Conservation (phyloP, 1,139 yeast species). For the Saccharomyces uvarum region DNA sequence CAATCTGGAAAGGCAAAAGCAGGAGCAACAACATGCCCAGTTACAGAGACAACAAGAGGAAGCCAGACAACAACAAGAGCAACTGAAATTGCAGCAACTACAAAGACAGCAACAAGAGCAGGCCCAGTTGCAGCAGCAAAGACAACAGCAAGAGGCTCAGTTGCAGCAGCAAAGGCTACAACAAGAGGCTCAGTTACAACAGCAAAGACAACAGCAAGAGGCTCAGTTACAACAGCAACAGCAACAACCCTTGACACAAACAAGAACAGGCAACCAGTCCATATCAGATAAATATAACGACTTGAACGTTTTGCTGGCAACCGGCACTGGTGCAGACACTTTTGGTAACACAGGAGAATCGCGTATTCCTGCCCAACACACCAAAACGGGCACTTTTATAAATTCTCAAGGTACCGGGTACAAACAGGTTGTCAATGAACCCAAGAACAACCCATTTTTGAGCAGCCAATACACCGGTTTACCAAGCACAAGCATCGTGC, state of each 20-base stretch:
- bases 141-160: constrained; percentile 21
- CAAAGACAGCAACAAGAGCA: constrained; percentile 20
- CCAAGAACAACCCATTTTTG: constrained; percentile 58
- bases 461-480: constrained; percentile 69
- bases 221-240: constrained; percentile 31
- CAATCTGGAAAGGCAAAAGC: constrained; percentile 6
- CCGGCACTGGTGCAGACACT: constrained; percentile 87
- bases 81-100: constrained; percentile 31
- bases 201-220: constrained; percentile 30
- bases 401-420: constrained; percentile 83
- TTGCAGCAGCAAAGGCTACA: not conserved
- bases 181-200: constrained; percentile 30
- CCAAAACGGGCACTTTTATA: constrained; percentile 66
- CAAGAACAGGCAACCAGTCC: constrained; percentile 39
- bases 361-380: constrained; percentile 87
- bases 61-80: constrained; percentile 21
- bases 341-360: constrained; percentile 87
- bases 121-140: constrained; percentile 6
- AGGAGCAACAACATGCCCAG: not conserved
- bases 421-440: constrained; percentile 42
- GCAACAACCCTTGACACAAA: constrained; percentile 34
- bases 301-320: constrained; percentile 68
- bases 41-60: constrained; percentile 5
- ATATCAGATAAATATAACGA: constrained; percentile 55
- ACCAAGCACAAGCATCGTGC: constrained; percentile 48